Percentiles rank a stretch among this genome's conserved stretches.
Evolutionary conservation across 2,329 filamentous ascomycete species (phyloP).

Genomic region (Westerdykella ornata): DNA sequence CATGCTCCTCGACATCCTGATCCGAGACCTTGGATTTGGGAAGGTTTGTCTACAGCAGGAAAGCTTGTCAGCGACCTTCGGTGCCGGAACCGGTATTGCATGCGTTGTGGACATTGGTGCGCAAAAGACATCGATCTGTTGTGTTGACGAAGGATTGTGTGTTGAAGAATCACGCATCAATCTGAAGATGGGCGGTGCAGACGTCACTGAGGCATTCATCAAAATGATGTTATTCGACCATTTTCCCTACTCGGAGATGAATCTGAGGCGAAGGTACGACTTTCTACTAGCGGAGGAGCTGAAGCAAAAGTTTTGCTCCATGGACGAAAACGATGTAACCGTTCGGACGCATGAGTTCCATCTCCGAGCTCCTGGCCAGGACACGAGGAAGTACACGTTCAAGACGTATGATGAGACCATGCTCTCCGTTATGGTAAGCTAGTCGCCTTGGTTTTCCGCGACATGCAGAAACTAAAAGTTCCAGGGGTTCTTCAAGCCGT

Average conservation of each 20-base stretch:
- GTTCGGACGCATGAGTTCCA: constrained; percentile 88
- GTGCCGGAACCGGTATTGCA: constrained; percentile 85
- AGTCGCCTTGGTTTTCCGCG: background rate
- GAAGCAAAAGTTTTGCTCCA: constrained; percentile 86
- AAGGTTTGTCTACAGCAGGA: constrained; percentile 93
- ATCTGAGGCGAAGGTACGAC: constrained; percentile 82
- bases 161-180: constrained; percentile 93
- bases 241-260: constrained; percentile 93
- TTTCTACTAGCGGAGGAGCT: constrained; percentile 91
- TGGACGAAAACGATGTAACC: constrained; percentile 82
- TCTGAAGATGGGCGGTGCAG: constrained; percentile 84
- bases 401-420: constrained; percentile 97
- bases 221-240: constrained; percentile 98
- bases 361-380: constrained; percentile 76
- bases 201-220: constrained; percentile 89
- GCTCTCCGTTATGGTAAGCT: constrained; percentile 67
- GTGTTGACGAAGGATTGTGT: constrained; percentile 92
- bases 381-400: constrained; percentile 88
- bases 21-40: constrained; percentile 84
- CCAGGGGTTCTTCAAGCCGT: constrained; percentile 77
- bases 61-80: constrained; percentile 88
- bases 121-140: constrained; percentile 95
- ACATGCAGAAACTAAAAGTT: constrained; percentile 2
- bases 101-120: constrained; percentile 96
- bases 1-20: constrained; percentile 72